Percentiles rank a stretch among this genome's conserved stretches.
Evolutionary conservation across 768 basidiomycete genomes (phyloP).

Genomic region (Boletus edulis): DNA sequence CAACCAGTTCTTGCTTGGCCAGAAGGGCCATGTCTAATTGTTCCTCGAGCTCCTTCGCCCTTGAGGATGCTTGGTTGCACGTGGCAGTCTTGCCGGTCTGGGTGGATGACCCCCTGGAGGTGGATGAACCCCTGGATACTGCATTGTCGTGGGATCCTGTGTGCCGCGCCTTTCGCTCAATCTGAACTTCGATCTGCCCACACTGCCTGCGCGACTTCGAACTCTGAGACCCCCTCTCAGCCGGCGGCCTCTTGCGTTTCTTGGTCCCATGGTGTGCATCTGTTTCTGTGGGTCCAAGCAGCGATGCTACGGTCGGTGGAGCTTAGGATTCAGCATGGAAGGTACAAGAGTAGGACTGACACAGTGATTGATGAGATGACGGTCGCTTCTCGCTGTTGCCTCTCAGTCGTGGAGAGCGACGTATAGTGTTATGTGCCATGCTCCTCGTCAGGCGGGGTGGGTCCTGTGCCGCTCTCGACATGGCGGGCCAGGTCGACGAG

Average conservation of each 20-base stretch:
- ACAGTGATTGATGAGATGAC: background rate
- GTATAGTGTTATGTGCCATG: slow-evolving; percentile 11
- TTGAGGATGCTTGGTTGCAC: slow-evolving; percentile 35
- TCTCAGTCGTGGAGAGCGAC: slow-evolving; percentile 26
- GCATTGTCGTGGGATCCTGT: slow-evolving; percentile 1
- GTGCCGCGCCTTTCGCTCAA: background rate
- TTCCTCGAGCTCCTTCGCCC: slow-evolving; percentile 43
- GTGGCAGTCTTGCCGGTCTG: background rate
- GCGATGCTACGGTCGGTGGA: slow-evolving; percentile 6
- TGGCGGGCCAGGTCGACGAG: slow-evolving; percentile 7
- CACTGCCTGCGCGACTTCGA: slow-evolving; percentile 13
- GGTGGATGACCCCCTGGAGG: background rate
- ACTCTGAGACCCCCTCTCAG: background rate
- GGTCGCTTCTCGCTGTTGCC: background rate
- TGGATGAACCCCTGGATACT: background rate
- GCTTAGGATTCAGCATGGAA: background rate
- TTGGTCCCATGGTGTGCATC: background rate
- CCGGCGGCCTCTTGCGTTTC: slow-evolving; percentile 7
- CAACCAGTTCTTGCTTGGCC: slow-evolving; percentile 42
- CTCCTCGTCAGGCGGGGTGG: slow-evolving; percentile 26
- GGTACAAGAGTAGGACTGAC: slow-evolving; percentile 12
- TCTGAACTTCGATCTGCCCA: slow-evolving; percentile 7
- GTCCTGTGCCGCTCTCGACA: slow-evolving; percentile 16
- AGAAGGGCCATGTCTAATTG: slow-evolving; percentile 37
- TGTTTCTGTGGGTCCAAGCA: background rate